Percentiles rank a stretch among this genome's conserved stretches.
These are phyloP conservation scores for Solanum medicagineum DNA, from an alignment of 257 asterid genomes.

Conservation along the genomic window DNA sequence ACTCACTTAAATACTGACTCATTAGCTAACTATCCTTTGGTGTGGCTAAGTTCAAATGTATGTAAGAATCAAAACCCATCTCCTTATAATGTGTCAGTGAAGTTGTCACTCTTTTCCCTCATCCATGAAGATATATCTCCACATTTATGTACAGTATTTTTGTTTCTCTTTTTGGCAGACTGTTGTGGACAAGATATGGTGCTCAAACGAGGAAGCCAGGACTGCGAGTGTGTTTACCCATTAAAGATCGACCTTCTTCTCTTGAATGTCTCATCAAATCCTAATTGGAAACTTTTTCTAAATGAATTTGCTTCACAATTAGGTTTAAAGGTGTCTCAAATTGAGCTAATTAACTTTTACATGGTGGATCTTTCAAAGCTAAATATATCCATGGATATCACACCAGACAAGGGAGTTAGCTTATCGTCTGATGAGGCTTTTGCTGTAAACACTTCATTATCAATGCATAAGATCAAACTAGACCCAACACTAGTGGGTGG, in stretches of 20 bases:
- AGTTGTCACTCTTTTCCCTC: not conserved
- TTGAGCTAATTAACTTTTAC: slow-evolving; percentile 86
- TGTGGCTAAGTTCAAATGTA: not conserved
- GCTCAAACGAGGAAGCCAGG: slow-evolving; percentile 60
- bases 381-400: slow-evolving; percentile 89
- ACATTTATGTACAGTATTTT: not conserved
- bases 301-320: slow-evolving; percentile 71
- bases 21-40: not conserved
- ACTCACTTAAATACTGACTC: not conserved
- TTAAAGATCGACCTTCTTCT: slow-evolving; percentile 81
- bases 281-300: slow-evolving; percentile 66
- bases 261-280: slow-evolving; percentile 68
- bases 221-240: slow-evolving; percentile 83
- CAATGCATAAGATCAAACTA: slow-evolving; percentile 46
- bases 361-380: slow-evolving; percentile 62
- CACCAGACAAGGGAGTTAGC: slow-evolving; percentile 61
- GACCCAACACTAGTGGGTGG: slow-evolving; percentile 76
- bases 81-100: not conserved
- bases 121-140: not conserved
- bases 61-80: not conserved
- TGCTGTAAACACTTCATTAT: slow-evolving; percentile 51
- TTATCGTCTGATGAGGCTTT: slow-evolving; percentile 63
- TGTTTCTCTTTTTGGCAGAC: slow-evolving; percentile 30
- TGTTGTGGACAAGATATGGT: slow-evolving; percentile 86
- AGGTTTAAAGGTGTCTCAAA: slow-evolving; percentile 59